phyloP scores from a whole-genome alignment of 345 rosid genomes.

The Mercurialis annua region DNA sequence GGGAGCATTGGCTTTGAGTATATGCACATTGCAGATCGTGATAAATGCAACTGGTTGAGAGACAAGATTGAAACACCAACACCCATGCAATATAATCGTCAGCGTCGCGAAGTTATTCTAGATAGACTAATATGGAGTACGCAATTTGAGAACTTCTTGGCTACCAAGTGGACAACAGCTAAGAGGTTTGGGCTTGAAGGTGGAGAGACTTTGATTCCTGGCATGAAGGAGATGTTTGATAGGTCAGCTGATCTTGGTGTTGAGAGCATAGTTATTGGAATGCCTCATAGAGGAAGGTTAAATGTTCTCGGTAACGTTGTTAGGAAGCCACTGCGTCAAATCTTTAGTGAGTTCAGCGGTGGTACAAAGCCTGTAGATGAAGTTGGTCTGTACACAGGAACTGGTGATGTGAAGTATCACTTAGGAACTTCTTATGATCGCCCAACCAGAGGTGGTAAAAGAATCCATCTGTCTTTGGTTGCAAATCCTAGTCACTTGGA shows the following conservation, averaged over 20 bases:
- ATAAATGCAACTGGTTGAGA: slow-evolving; percentile 81
- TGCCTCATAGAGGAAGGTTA: slow-evolving; percentile 76
- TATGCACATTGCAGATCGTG: slow-evolving; percentile 83
- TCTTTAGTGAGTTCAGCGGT: slow-evolving; percentile 78
- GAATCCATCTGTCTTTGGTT: slow-evolving; percentile 78
- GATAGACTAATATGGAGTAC: slow-evolving; percentile 85
- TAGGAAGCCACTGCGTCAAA: slow-evolving; percentile 72
- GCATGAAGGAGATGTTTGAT: slow-evolving; percentile 90
- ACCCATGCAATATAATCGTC: slow-evolving; percentile 57
- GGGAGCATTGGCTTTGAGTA: slow-evolving; percentile 79
- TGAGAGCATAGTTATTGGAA: slow-evolving; percentile 76
- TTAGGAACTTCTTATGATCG: slow-evolving; percentile 86
- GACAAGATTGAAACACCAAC: slow-evolving; percentile 84
- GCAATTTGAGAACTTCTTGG: slow-evolving; percentile 85
- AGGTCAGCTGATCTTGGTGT: slow-evolving; percentile 76
- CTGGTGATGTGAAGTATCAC: slow-evolving; percentile 86
- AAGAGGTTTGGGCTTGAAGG: slow-evolving; percentile 93
- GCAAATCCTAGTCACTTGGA: slow-evolving; percentile 91
- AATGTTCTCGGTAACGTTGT: slow-evolving; percentile 82
- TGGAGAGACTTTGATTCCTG: slow-evolving; percentile 81
- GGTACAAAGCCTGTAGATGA: slow-evolving; percentile 82
- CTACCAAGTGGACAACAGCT: slow-evolving; percentile 80
- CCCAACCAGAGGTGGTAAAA: slow-evolving; percentile 82
- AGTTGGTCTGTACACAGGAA: slow-evolving; percentile 75
- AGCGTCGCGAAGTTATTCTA: slow-evolving; percentile 68